Conservation (phyloP, 371 early-diverging fungal species). For the Mortierella sp. region DNA sequence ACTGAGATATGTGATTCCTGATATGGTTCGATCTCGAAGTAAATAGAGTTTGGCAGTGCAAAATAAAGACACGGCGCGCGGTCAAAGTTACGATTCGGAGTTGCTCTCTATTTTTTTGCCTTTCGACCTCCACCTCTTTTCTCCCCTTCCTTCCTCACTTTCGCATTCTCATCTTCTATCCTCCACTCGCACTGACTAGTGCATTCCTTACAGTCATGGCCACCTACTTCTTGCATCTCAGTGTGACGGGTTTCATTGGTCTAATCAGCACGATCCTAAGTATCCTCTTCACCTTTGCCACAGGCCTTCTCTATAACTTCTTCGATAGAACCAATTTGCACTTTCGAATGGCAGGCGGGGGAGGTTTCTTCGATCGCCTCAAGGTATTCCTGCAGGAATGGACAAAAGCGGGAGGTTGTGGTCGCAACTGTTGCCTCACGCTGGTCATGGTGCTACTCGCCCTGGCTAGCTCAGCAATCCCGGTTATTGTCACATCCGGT, state of each 20-base stretch:
- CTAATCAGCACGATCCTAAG: conserved; percentile 9
- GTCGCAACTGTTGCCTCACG: too few species aligned
- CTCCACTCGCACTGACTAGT: conserved; percentile 1
- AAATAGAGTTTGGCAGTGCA: too few species aligned
- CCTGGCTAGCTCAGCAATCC: conserved; percentile 4
- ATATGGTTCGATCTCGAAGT: too few species aligned
- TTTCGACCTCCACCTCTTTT: too few species aligned
- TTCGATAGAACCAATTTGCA: neutral
- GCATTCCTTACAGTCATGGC: conserved; percentile 3
- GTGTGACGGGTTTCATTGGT: conserved; percentile 12
- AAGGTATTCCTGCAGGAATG: neutral
- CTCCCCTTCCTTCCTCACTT: neutral
- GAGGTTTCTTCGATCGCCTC: neutral
- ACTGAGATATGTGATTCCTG: too few species aligned
- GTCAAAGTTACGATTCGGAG: too few species aligned
- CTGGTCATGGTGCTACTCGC: neutral
- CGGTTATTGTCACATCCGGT: conserved; percentile 15
- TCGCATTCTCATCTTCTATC: neutral
- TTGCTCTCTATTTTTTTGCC: too few species aligned
- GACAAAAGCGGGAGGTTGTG: too few species aligned
- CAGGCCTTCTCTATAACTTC: conserved; percentile 4
- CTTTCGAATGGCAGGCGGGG: conserved; percentile 4
- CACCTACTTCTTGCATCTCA: neutral
- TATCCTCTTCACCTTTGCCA: conserved; percentile 7
- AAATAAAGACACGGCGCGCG: too few species aligned